Base-by-base conservation (phyloP, 768 basidiomycete species). In the Naematelia aurantialba region DNA sequence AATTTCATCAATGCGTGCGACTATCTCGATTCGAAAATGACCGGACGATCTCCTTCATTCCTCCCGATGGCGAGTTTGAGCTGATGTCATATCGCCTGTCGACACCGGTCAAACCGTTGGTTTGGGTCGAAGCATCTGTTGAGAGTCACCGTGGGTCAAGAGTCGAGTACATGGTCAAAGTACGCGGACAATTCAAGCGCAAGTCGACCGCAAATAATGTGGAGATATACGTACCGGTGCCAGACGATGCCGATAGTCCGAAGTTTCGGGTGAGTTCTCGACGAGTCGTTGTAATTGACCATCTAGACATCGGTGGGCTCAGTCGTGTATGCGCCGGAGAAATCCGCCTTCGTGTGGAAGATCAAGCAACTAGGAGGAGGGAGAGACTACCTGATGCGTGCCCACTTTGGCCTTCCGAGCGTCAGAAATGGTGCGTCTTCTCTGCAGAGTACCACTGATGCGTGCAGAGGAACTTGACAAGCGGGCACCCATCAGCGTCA, bases 1-100 rank as follows among this genome's bases (percentile, higher is more conserved):
- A 97, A 77, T 99, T 99, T 81, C 96, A 99, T 74, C 96, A 99
- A 82, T 99, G 96, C 71, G 96, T 98, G 11, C 90, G 96, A 10
- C 83, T 99, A 22, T 88, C 92, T 10, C 85, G 94, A 5, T 99
- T 99, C 73, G 96, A 99, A 74, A 97, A 96, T 77, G 94, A 99
- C 79, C 87, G 96, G 60, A 98, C 94, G 0, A 99, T 98, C 73
- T 92, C 90, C 31, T 99, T 99, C 80, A 99, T 98, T 69, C 96
- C 96, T 0, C 94, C 96, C 2, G 94, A 98, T 74, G 96, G 96
- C 70, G 94, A 97, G 76, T 98, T 99, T 71, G 96, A 97, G 73
- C 84, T 98, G 58, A 97, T 98, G 92, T 89, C 88, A 3, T 98
- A 97, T 77, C 87, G 96, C n/a, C 83, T 93, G 0, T 90, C 89